Conservation (phyloP, 163 green algal species). For the Prototheca stagnorum region DNA sequence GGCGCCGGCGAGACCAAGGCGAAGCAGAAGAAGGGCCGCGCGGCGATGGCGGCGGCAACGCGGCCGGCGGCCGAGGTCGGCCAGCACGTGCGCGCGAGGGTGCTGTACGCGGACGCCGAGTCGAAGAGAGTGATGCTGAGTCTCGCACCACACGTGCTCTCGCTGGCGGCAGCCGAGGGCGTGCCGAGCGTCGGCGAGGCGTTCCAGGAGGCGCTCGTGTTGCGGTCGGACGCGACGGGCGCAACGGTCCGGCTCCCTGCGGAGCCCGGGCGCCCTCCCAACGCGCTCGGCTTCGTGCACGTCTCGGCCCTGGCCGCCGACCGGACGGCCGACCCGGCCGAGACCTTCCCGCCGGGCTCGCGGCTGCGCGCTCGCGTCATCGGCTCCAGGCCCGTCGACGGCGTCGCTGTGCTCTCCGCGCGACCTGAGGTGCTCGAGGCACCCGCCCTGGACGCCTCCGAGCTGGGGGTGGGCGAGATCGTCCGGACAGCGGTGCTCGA, state of each 20-base stretch:
- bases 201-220: slow-evolving; percentile 43
- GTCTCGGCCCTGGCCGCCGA: slow-evolving; percentile 42
- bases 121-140: slow-evolving; percentile 60
- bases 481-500: not conserved
- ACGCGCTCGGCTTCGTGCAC: slow-evolving; percentile 37
- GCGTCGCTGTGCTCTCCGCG: slow-evolving; percentile 48
- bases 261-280: not conserved
- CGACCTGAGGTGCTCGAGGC: slow-evolving; percentile 37
- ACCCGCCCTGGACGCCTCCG: slow-evolving; percentile 10
- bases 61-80: slow-evolving; percentile 3
- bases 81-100: slow-evolving; percentile 43
- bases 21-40: slow-evolving; percentile 4
- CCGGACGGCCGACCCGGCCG: slow-evolving; percentile 18
- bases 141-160: slow-evolving; percentile 54
- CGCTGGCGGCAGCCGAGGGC: slow-evolving; percentile 20
- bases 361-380: slow-evolving; percentile 54
- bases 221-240: slow-evolving; percentile 37
- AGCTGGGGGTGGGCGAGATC: slow-evolving; percentile 14
- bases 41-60: not conserved
- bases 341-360: slow-evolving; percentile 49
- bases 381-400: slow-evolving; percentile 70
- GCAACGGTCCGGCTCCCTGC: no score
- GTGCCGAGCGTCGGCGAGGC: slow-evolving; percentile 42
- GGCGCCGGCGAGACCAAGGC: no score
- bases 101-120: slow-evolving; percentile 65